Evolutionary conservation across 208 protist species (phyloP), one percentile per base, ranked within the genome.

Genomic region (Polymyxa betae): DNA sequence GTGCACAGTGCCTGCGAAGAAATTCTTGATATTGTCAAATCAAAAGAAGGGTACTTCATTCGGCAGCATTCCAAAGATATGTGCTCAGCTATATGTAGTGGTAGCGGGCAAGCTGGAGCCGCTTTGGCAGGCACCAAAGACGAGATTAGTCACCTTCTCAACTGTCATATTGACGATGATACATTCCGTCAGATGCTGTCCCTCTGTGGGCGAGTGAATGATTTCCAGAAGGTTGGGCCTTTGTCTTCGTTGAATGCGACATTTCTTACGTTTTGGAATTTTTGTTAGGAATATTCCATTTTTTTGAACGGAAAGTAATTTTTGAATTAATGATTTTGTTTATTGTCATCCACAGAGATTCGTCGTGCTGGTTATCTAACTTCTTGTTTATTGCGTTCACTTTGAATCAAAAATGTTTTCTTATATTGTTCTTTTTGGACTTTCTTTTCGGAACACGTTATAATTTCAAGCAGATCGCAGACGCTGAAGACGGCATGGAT

Each of bases 1-100:
- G 82, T 97, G 5, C 92, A 94, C 38, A 96, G 94, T 38, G 96
- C 96, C 0, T 94, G 94, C 0, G 95, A 97, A 52, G 96, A 97
- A 92, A 94, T 97, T 20, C 87, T 97, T 0, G 91, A 91, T 1
- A 92, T 95, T 24, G 88, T 97, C 35, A 97, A 97, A 29, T 66
- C 54, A 29, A 16, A 66, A 29, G 54, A 88, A 92, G 97, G 44
- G 95, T n/a, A n/a, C n/a, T n/a, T n/a, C 90, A 89, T 93, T 40
- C 29, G 5, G 38, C 16, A 92, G 93, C 60, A 93, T 92, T 32
- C 29, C 88, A 90, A 24, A n/a, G 24, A 91, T 92, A 38, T 16
- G 92, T 77, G 16, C 54, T 24, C 29, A 68, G 54, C n/a, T n/a
- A n/a, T n/a, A n/a, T n/a, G n/a, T n/a, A n/a, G n/a, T n/a, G 32